These are phyloP conservation scores for Sarocladium oryzae DNA, from an alignment of 2,329 filamentous ascomycete species.

Conservation along the genomic window DNA sequence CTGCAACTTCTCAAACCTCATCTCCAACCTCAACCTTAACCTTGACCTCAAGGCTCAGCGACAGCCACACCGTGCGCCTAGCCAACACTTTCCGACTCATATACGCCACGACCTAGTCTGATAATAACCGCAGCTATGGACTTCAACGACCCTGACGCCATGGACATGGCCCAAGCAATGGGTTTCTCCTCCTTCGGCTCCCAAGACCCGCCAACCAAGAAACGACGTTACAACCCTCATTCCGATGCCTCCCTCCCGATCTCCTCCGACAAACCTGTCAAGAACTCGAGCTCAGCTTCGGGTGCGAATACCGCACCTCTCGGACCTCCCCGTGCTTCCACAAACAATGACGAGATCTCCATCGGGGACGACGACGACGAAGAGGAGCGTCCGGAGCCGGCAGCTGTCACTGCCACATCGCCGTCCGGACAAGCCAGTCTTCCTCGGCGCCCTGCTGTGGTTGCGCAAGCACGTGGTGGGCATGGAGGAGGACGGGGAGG, in stretches of 20 bases:
- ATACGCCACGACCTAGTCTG: no score
- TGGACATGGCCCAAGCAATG: slow-evolving; percentile 60
- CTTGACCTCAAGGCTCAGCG: no score
- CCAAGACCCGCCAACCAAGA: slow-evolving; percentile 49
- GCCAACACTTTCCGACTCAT: no score
- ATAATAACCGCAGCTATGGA: slow-evolving; percentile 13
- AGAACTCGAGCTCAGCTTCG: slow-evolving; percentile 16
- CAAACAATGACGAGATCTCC: slow-evolving; percentile 28
- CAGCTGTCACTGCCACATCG: background rate
- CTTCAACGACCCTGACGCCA: slow-evolving; percentile 17
- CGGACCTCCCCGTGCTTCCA: slow-evolving; percentile 16
- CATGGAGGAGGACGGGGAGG: background rate
- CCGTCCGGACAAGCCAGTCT: background rate
- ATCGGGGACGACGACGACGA: slow-evolving; percentile 14
- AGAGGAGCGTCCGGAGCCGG: slow-evolving; percentile 25
- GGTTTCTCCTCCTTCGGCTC: slow-evolving; percentile 67
- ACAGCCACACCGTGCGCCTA: no score
- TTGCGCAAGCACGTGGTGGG: background rate
- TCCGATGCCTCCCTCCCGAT: slow-evolving; percentile 34
- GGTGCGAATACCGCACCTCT: slow-evolving; percentile 33
- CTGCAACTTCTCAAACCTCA: no score
- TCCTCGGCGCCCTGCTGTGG: background rate
- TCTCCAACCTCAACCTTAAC: no score
- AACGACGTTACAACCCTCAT: slow-evolving; percentile 57
- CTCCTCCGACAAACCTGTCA: slow-evolving; percentile 20